Conservation (phyloP, 202 grass and related monocot species). For the Dendrocalamus latiflorus region DNA sequence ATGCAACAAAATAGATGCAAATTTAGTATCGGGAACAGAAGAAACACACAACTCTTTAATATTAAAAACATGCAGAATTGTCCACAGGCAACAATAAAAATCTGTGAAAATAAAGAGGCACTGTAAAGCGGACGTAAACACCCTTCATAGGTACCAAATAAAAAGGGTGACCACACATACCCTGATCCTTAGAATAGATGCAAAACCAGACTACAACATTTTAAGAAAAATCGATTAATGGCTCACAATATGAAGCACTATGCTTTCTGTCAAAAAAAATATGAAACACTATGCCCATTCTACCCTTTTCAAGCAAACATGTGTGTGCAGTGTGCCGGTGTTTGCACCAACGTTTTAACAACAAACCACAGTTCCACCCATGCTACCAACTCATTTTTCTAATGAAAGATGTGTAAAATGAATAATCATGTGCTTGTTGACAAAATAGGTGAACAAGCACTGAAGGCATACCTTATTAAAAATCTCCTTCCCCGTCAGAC, state of each 20-base stretch:
- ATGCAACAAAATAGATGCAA: conserved; percentile 8
- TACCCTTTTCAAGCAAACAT: neutral
- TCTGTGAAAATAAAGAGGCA: neutral
- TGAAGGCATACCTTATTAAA: too few species aligned
- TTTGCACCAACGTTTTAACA: too few species aligned
- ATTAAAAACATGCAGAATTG: neutral
- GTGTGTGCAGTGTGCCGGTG: neutral
- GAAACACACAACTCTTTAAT: neutral
- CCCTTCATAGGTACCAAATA: neutral
- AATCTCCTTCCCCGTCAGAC: too few species aligned
- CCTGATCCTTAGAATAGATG: neutral
- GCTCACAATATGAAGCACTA: neutral
- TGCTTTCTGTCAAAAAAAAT: too few species aligned
- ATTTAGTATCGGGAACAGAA: neutral
- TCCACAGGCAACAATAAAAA: neutral
- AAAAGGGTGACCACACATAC: neutral
- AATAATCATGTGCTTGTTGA: too few species aligned
- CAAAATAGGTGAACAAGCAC: too few species aligned
- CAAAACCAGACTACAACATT: neutral
- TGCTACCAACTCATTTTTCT: too few species aligned
- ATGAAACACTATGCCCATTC: neutral
- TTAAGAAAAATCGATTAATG: neutral
- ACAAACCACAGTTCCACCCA: too few species aligned
- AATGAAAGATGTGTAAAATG: too few species aligned
- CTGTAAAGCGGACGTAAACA: neutral